A percentile compares a stretch with the other conserved stretches of the same genome.
phyloP scores from a whole-genome alignment of 2,329 filamentous ascomycete genomes.

The Aureobasidium zeae region DNA sequence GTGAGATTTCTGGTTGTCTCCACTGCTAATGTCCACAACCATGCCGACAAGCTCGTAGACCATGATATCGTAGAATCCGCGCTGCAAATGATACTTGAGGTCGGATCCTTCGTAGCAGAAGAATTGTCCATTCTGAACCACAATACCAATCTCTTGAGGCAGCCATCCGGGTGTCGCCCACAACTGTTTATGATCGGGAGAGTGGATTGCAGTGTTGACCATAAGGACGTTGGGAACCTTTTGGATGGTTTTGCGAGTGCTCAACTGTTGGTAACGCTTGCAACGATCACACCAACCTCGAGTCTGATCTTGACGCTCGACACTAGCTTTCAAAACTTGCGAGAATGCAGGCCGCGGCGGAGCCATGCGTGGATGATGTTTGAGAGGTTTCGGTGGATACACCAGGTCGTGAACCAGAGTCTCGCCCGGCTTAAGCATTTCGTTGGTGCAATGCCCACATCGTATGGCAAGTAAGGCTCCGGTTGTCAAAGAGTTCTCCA shows the following conservation, averaged over 20 bases:
- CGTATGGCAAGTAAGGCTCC: constrained; percentile 64
- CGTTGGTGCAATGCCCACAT: constrained; percentile 79
- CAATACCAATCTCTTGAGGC: constrained; percentile 86
- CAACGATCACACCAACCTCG: constrained; percentile 92
- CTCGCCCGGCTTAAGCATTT: constrained; percentile 69
- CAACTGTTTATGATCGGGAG: constrained; percentile 62
- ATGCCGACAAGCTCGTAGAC: constrained; percentile 89
- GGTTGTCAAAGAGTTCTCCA: constrained; percentile 66
- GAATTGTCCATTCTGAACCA: constrained; percentile 83
- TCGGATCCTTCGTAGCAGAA: constrained; percentile 93
- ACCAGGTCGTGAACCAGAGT: constrained; percentile 78
- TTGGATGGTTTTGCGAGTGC: constrained; percentile 75
- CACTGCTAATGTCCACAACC: constrained; percentile 81
- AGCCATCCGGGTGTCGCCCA: constrained; percentile 90
- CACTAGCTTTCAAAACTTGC: constrained; percentile 81
- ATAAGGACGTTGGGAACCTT: constrained; percentile 77
- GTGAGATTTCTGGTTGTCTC: constrained; percentile 77
- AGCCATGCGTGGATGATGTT: constrained; percentile 39
- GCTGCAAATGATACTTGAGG: constrained; percentile 66
- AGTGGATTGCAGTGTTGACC: constrained; percentile 70
- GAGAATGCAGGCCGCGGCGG: constrained; percentile 57
- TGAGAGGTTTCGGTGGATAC: constrained; percentile 52
- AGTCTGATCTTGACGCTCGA: constrained; percentile 80
- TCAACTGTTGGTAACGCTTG: constrained; percentile 79
- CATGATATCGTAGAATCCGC: constrained; percentile 68